Percentiles rank a stretch among this genome's conserved stretches.
Conservation (phyloP, 495 filamentous ascomycete genomes). For the Endocarpon pusillum region DNA sequence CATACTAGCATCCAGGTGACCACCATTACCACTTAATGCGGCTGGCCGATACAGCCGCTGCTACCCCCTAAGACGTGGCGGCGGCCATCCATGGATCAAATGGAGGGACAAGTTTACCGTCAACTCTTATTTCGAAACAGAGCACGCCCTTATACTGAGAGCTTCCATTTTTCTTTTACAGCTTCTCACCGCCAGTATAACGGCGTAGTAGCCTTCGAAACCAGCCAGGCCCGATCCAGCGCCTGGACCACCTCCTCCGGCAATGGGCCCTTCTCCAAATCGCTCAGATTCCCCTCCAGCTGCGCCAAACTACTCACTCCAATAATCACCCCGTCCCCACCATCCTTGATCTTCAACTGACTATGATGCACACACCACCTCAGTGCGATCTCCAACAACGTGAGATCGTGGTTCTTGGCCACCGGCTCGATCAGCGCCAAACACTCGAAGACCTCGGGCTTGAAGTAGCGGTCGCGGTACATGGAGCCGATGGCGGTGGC, state of each 20-base stretch:
- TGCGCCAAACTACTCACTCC: conserved; percentile 62
- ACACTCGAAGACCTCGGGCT: conserved; percentile 60
- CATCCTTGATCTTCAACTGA: conserved; percentile 52
- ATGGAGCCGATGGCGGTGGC: conserved; percentile 29
- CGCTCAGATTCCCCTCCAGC: conserved; percentile 54
- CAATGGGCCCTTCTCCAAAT: conserved; percentile 73
- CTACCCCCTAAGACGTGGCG: too few relatives aligned
- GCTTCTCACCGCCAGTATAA: too few relatives aligned
- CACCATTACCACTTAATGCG: too few relatives aligned
- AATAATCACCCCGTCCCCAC: conserved; percentile 67
- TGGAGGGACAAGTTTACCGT: too few relatives aligned
- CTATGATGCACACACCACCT: conserved; percentile 75
- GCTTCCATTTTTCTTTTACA: too few relatives aligned
- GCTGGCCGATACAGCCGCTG: too few relatives aligned
- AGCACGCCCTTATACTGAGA: too few relatives aligned
- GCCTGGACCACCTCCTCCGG: conserved; percentile 68
- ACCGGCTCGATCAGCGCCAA: conserved; percentile 57
- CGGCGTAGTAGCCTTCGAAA: conserved; percentile 40
- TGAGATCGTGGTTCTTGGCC: conserved; percentile 55
- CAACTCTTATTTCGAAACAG: too few relatives aligned
- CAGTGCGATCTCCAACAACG: conserved; percentile 66
- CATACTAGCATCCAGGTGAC: too few relatives aligned
- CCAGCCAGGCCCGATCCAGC: conserved; percentile 49
- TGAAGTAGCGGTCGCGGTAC: conserved; percentile 72
- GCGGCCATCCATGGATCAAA: too few relatives aligned